phyloP scores from a whole-genome alignment of 208 protist species.

The Wallacemonas sp. region DNA sequence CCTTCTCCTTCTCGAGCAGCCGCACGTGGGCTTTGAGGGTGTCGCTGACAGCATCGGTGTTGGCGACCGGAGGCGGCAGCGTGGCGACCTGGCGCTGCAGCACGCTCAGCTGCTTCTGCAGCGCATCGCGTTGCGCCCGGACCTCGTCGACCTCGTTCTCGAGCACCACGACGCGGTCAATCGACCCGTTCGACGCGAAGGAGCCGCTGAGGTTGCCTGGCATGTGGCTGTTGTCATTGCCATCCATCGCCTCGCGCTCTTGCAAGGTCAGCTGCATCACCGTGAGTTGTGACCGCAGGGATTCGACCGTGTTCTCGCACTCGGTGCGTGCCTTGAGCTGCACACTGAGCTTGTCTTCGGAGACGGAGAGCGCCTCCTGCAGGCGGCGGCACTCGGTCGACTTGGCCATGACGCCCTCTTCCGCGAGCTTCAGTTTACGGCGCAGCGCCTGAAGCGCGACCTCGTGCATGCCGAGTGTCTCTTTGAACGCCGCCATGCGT shows the following conservation, averaged over 20 bases:
- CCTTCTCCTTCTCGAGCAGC: slow-evolving; percentile 60
- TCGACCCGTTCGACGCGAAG: slow-evolving; percentile 59
- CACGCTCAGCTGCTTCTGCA: slow-evolving; percentile 53
- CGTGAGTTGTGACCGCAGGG: slow-evolving; percentile 46
- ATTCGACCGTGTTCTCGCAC: slow-evolving; percentile 54
- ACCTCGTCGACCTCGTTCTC: slow-evolving; percentile 74
- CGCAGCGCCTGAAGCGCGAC: slow-evolving; percentile 45
- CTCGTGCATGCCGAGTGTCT: slow-evolving; percentile 57
- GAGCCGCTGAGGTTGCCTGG: slow-evolving; percentile 31
- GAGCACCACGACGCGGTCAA: slow-evolving; percentile 59
- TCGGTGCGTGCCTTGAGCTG: slow-evolving; percentile 29
- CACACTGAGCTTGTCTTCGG: slow-evolving; percentile 51
- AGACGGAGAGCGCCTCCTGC: slow-evolving; percentile 46
- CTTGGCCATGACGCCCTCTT: slow-evolving; percentile 52
- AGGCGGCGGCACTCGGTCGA: slow-evolving; percentile 52
- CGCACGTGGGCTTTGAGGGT: slow-evolving; percentile 58
- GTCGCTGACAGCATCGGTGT: slow-evolving; percentile 27
- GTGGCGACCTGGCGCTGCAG: slow-evolving; percentile 63
- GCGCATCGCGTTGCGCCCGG: slow-evolving; percentile 50
- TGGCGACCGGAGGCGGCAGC: slow-evolving; percentile 27
- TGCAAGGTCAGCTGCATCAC: slow-evolving; percentile 29
- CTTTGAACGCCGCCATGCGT: slow-evolving; percentile 48
- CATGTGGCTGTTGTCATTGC: slow-evolving; percentile 23
- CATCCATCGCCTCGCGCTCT: slow-evolving; percentile 17
- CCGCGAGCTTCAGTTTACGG: slow-evolving; percentile 44